Conservation (phyloP, 1,284 basidiomycete species). For the Meira nashicola region DNA sequence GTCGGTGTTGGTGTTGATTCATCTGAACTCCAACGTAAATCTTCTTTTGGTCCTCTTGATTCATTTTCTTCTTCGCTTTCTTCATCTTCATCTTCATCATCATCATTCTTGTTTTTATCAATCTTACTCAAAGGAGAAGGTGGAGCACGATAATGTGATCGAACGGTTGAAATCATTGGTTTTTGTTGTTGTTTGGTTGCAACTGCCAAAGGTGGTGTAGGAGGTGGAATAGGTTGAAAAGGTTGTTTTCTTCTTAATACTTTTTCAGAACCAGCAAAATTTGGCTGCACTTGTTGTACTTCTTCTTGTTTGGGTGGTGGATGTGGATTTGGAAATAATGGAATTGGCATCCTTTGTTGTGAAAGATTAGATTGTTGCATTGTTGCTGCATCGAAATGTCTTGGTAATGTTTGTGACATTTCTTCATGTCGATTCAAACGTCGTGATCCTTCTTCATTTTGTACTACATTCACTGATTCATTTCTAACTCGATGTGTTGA, state of each 20-base stretch:
- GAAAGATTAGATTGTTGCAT: conserved; percentile 12
- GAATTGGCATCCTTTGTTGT: conserved; percentile 11
- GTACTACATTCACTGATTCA: no score
- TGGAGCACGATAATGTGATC: not conserved
- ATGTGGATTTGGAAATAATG: conserved; percentile 21
- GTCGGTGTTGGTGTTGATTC: conserved; percentile 33
- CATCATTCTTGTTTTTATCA: conserved; percentile 4
- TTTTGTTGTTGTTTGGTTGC: not conserved
- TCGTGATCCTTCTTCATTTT: no score
- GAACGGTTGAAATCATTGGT: not conserved
- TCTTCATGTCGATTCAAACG: conserved; percentile 8
- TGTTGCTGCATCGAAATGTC: conserved; percentile 24
- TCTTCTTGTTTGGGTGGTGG: not conserved
- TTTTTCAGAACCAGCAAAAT: no score
- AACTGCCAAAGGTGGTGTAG: no score
- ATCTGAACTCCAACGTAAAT: conserved; percentile 20
- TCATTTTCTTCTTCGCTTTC: not conserved
- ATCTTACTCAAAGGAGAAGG: not conserved
- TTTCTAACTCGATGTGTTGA: no score
- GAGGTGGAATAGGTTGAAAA: no score
- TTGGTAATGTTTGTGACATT: conserved; percentile 12
- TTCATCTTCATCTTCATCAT: conserved; percentile 4
- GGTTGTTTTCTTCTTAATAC: no score
- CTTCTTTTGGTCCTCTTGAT: not conserved
- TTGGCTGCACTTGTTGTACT: no score